A percentile compares a stretch with the other conserved stretches of the same genome.
Evolutionary conservation across 805 yeast species (phyloP).

Genomic region (Wickerhamia fluorescens): DNA sequence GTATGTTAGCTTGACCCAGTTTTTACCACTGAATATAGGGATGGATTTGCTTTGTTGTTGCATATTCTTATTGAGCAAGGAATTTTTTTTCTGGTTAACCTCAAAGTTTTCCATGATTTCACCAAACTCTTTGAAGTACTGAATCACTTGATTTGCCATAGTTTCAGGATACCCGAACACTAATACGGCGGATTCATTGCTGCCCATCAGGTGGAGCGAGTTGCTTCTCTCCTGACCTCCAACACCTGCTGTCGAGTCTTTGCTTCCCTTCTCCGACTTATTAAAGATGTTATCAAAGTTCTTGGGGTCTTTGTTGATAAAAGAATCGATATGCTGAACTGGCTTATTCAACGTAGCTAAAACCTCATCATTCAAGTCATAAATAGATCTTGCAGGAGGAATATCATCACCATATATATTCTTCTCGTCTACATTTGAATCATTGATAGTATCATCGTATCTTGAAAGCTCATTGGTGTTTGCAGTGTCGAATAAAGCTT

Average conservation of each 20-base stretch:
- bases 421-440: slow-evolving; percentile 16
- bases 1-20: slow-evolving; percentile 90
- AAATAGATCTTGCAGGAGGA: slow-evolving; percentile 46
- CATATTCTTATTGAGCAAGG: slow-evolving; percentile 2
- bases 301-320: slow-evolving; percentile 41
- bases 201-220: slow-evolving; percentile 16
- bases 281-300: slow-evolving; percentile 41
- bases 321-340: slow-evolving; percentile 29
- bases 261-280: slow-evolving; percentile 13
- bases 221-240: slow-evolving; percentile 7
- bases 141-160: slow-evolving; percentile 57
- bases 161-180: slow-evolving; percentile 88
- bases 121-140: slow-evolving; percentile 76
- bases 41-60: slow-evolving; percentile 13
- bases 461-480: slow-evolving; percentile 15
- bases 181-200: slow-evolving; percentile 58
- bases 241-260: slow-evolving; percentile 7
- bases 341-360: slow-evolving; percentile 30
- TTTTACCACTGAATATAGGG: slow-evolving; percentile 78
- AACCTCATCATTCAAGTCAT: slow-evolving; percentile 41
- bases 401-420: slow-evolving; percentile 29
- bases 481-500: slow-evolving; percentile 15
- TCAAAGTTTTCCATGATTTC: slow-evolving; percentile 70
- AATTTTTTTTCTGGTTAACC: slow-evolving; percentile 11
- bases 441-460: slow-evolving; percentile 25